Evolutionary conservation across 2,329 filamentous ascomycete genomes (phyloP).

Genomic region (Aspergillus nomiae): DNA sequence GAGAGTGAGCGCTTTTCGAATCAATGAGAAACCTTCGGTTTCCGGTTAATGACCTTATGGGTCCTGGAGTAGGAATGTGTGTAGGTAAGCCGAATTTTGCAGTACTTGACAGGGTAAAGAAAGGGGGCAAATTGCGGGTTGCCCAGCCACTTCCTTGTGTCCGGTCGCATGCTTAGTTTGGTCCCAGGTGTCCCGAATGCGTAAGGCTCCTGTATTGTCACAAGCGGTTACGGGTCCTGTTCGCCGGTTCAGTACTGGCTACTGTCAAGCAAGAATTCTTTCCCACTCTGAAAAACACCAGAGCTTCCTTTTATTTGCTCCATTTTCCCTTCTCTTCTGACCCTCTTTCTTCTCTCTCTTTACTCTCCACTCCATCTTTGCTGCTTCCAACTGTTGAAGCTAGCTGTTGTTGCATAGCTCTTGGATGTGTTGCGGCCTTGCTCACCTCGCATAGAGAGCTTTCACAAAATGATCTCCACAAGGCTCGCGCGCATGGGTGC

Average conservation of each 20-base stretch:
- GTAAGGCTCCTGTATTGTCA: constrained; percentile 37
- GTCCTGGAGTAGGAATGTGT: constrained; percentile 7
- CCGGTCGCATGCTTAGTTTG: constrained; percentile 28
- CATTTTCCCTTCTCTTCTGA: constrained; percentile 37
- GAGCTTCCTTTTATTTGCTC: constrained; percentile 40
- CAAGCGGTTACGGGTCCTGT: constrained; percentile 41
- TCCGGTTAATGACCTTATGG: constrained; percentile 13
- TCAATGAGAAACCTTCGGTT: constrained; percentile 6
- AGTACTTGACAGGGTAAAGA: constrained; percentile 7
- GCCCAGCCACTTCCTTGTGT: constrained; percentile 31
- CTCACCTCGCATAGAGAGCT: constrained; percentile 42
- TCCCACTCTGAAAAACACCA: constrained; percentile 40
- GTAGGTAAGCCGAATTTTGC: constrained; percentile 11
- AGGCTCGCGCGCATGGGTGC: constrained; percentile 50
- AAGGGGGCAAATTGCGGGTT: constrained; percentile 5
- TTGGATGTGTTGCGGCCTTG: constrained; percentile 43
- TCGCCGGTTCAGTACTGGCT: constrained; percentile 36
- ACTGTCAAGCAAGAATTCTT: constrained; percentile 30
- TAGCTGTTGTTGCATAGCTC: constrained; percentile 24
- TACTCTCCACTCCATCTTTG: constrained; percentile 37
- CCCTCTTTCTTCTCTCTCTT: constrained; percentile 34
- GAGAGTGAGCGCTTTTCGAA: constrained; percentile 16
- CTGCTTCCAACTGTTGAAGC: constrained; percentile 43
- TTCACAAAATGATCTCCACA: constrained; percentile 51
- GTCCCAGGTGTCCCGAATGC: constrained; percentile 24